phyloP scores from a whole-genome alignment of 805 yeast species.

The Myxozyma neglecta region DNA sequence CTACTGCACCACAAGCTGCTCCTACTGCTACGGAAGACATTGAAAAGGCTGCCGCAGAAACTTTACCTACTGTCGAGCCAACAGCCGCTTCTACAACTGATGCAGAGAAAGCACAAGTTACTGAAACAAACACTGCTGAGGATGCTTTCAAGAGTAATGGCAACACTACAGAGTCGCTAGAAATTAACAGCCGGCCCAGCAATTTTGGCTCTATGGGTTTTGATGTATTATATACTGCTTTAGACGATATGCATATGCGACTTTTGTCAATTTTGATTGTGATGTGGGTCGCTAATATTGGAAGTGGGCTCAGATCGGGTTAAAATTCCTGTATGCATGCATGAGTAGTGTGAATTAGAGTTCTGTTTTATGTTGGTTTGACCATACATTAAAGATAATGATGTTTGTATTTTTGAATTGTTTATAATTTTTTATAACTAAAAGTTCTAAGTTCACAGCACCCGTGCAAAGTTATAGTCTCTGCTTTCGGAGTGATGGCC shows the following conservation, averaged over 20 bases:
- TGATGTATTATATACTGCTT: background rate
- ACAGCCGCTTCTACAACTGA: background rate
- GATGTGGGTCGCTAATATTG: constrained; percentile 29
- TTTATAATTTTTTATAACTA: no score
- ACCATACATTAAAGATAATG: no score
- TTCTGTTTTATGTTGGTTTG: no score
- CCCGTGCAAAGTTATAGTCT: no score
- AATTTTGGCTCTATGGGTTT: background rate
- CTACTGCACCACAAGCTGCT: constrained; percentile 1
- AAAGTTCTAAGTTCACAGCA: no score
- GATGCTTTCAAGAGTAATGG: constrained; percentile 9
- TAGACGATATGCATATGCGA: constrained; percentile 24
- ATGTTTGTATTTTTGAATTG: no score
- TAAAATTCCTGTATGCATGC: no score
- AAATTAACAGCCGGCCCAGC: background rate
- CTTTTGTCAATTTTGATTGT: constrained; percentile 13
- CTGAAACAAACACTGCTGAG: background rate
- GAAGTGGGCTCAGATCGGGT: constrained; percentile 4
- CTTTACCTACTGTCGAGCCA: constrained; percentile 4
- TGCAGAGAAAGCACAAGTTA: background rate
- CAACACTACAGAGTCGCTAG: background rate
- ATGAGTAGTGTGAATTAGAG: no score
- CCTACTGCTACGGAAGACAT: background rate
- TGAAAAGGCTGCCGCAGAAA: background rate
- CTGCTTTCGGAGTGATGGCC: no score